Conservation (phyloP, 257 asterid species). For the Rehmannia glutinosa region DNA sequence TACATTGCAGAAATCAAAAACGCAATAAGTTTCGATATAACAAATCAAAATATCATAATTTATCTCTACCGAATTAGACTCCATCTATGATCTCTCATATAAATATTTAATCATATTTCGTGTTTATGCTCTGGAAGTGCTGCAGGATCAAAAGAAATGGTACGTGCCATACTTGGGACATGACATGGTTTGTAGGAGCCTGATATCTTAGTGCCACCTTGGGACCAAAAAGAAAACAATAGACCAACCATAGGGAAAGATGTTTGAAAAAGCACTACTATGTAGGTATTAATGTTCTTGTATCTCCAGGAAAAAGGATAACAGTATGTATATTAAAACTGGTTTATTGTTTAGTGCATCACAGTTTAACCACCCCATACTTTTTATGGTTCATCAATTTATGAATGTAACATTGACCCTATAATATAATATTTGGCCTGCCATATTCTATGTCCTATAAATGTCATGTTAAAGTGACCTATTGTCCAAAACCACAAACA, state of each 20-base stretch:
- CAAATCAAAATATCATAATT: not conserved
- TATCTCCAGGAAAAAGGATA: conserved; percentile 4
- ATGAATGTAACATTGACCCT: conserved; percentile 7
- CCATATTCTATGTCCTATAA: not conserved
- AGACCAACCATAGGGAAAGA: not conserved
- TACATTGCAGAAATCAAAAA: not conserved
- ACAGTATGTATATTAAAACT: not conserved
- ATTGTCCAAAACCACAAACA: conserved; percentile 13
- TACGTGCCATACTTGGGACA: not conserved
- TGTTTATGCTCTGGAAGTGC: not conserved
- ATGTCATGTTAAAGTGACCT: conserved; percentile 6
- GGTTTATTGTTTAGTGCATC: too few species aligned
- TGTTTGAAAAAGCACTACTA: not conserved
- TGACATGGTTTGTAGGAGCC: not conserved
- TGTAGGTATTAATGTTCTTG: not conserved
- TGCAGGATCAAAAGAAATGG: not conserved
- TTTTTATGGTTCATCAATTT: too few species aligned
- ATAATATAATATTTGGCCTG: not conserved
- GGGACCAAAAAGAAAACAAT: not conserved
- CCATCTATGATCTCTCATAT: not conserved
- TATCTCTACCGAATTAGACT: not conserved
- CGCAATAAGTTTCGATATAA: not conserved
- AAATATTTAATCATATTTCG: not conserved
- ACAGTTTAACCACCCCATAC: too few species aligned
- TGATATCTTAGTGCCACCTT: not conserved